phyloP scores from a whole-genome alignment of 805 yeast genomes.

The Maudiozyma saulgeensis region DNA sequence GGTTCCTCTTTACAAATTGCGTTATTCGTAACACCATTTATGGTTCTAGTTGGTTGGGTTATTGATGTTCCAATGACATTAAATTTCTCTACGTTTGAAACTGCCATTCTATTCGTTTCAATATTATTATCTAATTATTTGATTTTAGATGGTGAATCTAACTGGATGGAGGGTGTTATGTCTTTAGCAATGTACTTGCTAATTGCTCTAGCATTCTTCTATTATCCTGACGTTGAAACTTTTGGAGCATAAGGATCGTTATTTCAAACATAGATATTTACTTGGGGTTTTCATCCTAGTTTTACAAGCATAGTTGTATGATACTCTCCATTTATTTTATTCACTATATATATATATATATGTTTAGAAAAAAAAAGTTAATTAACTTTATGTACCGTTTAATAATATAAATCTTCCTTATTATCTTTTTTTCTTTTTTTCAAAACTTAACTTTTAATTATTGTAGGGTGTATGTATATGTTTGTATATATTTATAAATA shows the following conservation, averaged over 20 bases:
- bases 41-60: slow-evolving; percentile 91
- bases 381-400: too few relatives aligned
- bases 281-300: too few relatives aligned
- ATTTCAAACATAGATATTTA: too few relatives aligned
- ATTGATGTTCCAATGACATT: slow-evolving; percentile 87
- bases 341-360: too few relatives aligned
- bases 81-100: slow-evolving; percentile 86
- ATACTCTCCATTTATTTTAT: too few relatives aligned
- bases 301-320: too few relatives aligned
- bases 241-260: background rate
- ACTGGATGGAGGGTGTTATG: slow-evolving; percentile 97
- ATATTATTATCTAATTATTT: slow-evolving; percentile 82
- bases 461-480: background rate
- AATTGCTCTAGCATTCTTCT: slow-evolving; percentile 82
- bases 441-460: background rate
- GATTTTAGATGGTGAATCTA: slow-evolving; percentile 87
- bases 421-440: background rate
- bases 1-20: slow-evolving; percentile 96
- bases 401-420: too few relatives aligned
- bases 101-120: slow-evolving; percentile 81
- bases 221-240: slow-evolving; percentile 55
- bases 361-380: too few relatives aligned
- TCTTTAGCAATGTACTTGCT: slow-evolving; percentile 76
- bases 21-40: slow-evolving; percentile 86
- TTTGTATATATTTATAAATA: background rate